Percentiles rank a stretch among this genome's conserved stretches.
phyloP scores from a whole-genome alignment of 805 yeast genomes.

The Komagataella pastoris region DNA sequence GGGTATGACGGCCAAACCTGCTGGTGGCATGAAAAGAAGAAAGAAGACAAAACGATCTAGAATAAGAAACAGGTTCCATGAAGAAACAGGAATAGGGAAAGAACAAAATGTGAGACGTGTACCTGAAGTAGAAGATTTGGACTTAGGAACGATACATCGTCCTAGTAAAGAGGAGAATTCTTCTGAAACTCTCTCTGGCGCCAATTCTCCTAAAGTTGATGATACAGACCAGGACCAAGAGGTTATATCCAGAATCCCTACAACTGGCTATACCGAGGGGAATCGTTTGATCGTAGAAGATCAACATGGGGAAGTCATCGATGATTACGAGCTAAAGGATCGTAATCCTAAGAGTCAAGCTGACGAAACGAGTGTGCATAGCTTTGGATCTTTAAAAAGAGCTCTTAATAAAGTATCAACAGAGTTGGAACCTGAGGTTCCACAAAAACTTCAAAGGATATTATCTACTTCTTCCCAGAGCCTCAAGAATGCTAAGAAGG shows the following conservation, averaged over 20 bases:
- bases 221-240: conserved; percentile 7
- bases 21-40: conserved; percentile 59
- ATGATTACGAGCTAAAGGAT: not conserved
- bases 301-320: conserved; percentile 65
- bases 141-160: conserved; percentile 15
- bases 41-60: conserved; percentile 14
- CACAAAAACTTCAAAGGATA: not conserved
- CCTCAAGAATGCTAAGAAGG: not conserved
- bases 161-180: conserved; percentile 13
- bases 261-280: conserved; percentile 58
- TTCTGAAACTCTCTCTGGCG: conserved; percentile 15
- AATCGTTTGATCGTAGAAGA: conserved; percentile 63
- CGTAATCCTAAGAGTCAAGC: not conserved
- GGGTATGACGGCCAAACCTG: conserved; percentile 45
- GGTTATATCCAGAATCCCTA: conserved; percentile 12
- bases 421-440: not conserved
- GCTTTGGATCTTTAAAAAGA: conserved; percentile 8
- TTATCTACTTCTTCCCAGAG: not conserved
- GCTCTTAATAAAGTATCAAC: conserved; percentile 2
- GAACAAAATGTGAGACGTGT: conserved; percentile 16
- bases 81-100: conserved; percentile 6
- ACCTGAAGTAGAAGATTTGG: conserved; percentile 19
- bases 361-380: conserved; percentile 5
- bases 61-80: conserved; percentile 3
- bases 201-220: not conserved